phyloP scores from a whole-genome alignment of 345 rosid genomes.

The Eutrema yunnanense region DNA sequence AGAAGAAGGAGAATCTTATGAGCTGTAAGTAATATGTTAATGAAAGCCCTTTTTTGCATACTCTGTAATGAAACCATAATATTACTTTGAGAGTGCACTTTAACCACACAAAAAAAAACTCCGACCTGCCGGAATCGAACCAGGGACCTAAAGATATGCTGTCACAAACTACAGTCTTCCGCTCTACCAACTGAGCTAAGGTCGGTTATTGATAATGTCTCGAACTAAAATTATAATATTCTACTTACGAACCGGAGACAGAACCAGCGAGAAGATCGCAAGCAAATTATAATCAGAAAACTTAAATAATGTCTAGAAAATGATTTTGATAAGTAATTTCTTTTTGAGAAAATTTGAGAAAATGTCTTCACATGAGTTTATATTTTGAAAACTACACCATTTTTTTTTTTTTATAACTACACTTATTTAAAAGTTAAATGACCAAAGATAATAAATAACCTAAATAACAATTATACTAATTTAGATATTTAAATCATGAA shows the following conservation, averaged over 20 bases:
- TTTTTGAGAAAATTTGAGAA: too few relatives aligned
- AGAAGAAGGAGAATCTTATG: too few relatives aligned
- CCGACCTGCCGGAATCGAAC: constrained; percentile 33
- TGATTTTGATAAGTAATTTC: background rate
- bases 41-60: too few relatives aligned
- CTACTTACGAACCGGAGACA: background rate
- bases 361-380: too few relatives aligned
- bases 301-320: background rate
- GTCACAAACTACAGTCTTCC: constrained; percentile 91
- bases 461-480: too few relatives aligned
- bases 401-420: too few relatives aligned
- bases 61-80: background rate
- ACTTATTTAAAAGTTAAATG: too few relatives aligned
- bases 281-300: background rate
- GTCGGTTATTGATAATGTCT: constrained; percentile 36
- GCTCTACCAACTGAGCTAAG: constrained; percentile 99
- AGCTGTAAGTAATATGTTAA: background rate
- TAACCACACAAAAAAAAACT: background rate
- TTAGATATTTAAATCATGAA: too few relatives aligned
- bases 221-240: background rate
- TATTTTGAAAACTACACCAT: too few relatives aligned
- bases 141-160: constrained; percentile 29
- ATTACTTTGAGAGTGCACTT: background rate
- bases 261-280: background rate
- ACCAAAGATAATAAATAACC: too few relatives aligned